Evolutionary conservation across 2,329 filamentous ascomycete species (phyloP), one percentile per base, ranked within the genome.

Genomic region (Pseudogymnoascus sp.): DNA sequence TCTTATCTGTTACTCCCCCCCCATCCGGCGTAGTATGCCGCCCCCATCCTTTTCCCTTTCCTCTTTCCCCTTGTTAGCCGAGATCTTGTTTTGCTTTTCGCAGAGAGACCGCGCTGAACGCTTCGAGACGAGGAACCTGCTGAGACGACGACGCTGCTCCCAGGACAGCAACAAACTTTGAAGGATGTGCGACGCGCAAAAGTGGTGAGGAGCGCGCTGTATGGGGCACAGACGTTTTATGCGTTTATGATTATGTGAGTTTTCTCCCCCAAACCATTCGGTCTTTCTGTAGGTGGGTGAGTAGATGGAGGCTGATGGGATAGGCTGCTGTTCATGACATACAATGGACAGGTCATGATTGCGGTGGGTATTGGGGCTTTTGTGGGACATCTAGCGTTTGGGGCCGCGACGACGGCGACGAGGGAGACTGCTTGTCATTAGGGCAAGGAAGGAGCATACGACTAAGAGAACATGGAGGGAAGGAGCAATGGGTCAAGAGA

Each of bases 281-380:
- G 4, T 16, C 18, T 61, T 67, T 54, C 67, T 64, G 31, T 3
- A 23, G 21, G 5, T 1, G 1, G 11, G n/a, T 18, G 2, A 8
- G 5, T 21, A 10, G 4, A 29, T 42, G 21, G 23, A 29, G 16
- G 5, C 31, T 60, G 8, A 60, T 8, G 8, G 11, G 39, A 4
- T 31, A 97, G 93, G 95, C 81, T 99, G 66, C 78, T 99, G 21
- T 99, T 99, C 77, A 99, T 99, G 95, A 99, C 95, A n/a, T 99
- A 99, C 78, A 99, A 99, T 72, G 95, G 95, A 64, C 96, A 90
- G 87, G 87, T 99, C 69, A 99, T 99, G 95, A 77, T 96, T 68
- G 85, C 93, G 2, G 93, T 97, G 14, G 89, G 89, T 0, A 79
- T 96, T 8, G 95, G 95, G 14, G 93, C 93, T 0, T 96, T 96